Evolutionary conservation across 2,329 filamentous ascomycete genomes (phyloP).

Genomic region (Talaromyces sp.): DNA sequence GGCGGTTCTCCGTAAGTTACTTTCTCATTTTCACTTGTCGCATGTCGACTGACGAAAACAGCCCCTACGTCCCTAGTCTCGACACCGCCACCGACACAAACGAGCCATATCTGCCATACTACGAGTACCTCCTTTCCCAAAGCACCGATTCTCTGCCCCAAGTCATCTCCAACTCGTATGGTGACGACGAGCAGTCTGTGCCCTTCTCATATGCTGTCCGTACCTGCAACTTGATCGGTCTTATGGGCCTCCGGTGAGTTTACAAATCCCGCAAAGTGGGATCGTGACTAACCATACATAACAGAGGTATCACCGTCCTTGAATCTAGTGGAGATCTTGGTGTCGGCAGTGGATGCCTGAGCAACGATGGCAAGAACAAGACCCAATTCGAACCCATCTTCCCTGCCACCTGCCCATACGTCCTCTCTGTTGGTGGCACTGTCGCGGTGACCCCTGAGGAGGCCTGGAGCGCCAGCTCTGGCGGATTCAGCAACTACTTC

Average conservation of each 20-base stretch:
- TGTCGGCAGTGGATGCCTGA: conserved; percentile 24
- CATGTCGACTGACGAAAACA: conserved; percentile 29
- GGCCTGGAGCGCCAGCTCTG: conserved; percentile 29
- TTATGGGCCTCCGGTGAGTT: conserved; percentile 36
- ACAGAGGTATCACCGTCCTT: conserved; percentile 30
- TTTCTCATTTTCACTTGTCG: too few species aligned
- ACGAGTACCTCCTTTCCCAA: conserved; percentile 29
- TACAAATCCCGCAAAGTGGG: neutral
- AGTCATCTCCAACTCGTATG: conserved; percentile 54
- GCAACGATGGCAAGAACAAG: conserved; percentile 30
- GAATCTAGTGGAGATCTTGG: conserved; percentile 26
- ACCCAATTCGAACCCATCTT: conserved; percentile 46
- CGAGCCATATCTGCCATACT: conserved; percentile 62
- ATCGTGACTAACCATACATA: neutral
- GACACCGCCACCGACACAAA: conserved; percentile 47
- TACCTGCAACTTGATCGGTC: conserved; percentile 44
- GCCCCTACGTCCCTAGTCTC: conserved; percentile 51
- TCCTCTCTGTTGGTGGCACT: conserved; percentile 42
- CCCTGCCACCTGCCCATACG: conserved; percentile 48
- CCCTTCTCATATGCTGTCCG: conserved; percentile 49
- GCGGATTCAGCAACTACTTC: conserved; percentile 45
- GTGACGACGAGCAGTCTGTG: conserved; percentile 48
- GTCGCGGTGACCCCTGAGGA: conserved; percentile 25
- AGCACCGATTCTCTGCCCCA: conserved; percentile 43
- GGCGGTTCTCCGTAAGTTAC: conserved; percentile 48